A percentile compares a stretch with the other conserved stretches of the same genome.
Conservation (phyloP, 805 yeast genomes). For the Hemisphaericaspora nanyangensis region DNA sequence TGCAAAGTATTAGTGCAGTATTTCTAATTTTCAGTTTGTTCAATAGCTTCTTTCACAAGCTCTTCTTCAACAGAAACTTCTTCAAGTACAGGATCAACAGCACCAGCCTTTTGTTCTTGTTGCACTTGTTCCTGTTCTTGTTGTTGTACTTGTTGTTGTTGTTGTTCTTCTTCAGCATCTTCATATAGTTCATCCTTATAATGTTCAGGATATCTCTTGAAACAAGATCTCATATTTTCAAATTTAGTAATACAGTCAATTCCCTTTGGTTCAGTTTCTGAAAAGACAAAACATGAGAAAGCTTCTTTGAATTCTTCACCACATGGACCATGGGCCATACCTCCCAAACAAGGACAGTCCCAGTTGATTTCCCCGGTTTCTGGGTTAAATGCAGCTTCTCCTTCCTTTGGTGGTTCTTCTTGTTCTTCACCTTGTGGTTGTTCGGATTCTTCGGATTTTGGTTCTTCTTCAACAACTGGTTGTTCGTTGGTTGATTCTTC, state of each 20-base stretch:
- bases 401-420: slow-evolving; percentile 6
- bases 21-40: too few species aligned
- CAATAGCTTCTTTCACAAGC: too few species aligned
- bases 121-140: slow-evolving; percentile 9
- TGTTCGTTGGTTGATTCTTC: slow-evolving; percentile 2
- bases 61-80: slow-evolving; percentile 7
- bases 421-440: slow-evolving; percentile 4
- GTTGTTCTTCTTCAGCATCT: slow-evolving; percentile 49
- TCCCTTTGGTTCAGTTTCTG: slow-evolving; percentile 94
- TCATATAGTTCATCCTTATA: slow-evolving; percentile 89
- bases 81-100: slow-evolving; percentile 10
- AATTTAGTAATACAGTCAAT: slow-evolving; percentile 91
- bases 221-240: slow-evolving; percentile 89
- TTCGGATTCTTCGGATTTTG: too few species aligned
- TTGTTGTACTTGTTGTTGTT: slow-evolving; percentile 10
- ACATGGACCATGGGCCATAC: slow-evolving; percentile 98
- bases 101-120: slow-evolving; percentile 9
- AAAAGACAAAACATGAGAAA: slow-evolving; percentile 90
- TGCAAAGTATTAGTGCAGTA: too few species aligned
- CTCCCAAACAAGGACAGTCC: slow-evolving; percentile 99
- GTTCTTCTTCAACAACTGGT: slow-evolving; percentile 7
- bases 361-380: slow-evolving; percentile 98
- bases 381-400: slow-evolving; percentile 78
- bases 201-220: slow-evolving; percentile 87
- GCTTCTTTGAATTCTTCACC: slow-evolving; percentile 66